Evolutionary conservation across 768 basidiomycete species (phyloP), one percentile per base, ranked within the genome.

Genomic region (Pleurotus pulmonarius): DNA sequence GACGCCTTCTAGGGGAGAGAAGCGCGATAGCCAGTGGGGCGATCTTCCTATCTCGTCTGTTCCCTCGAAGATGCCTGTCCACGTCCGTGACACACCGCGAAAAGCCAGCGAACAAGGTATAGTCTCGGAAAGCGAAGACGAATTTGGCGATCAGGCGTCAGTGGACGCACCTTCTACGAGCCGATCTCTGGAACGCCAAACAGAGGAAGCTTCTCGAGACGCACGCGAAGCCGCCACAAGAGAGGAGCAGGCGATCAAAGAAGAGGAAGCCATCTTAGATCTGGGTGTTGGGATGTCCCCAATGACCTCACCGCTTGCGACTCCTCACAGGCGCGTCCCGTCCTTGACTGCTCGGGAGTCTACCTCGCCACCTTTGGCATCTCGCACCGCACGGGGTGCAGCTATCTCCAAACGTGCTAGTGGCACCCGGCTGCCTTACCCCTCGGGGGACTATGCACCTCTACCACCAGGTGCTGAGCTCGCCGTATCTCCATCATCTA

Each of bases 381-480:
- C 83, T 1, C 68, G 51, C 6, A 43, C 51, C 7, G 4, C 51
- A 11, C 20, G 51, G 8, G 51, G 51, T 40, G 51, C 51, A 8
- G 51, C 51, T 8, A 39, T 53, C 2, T 38, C 73, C 0, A 75
- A 67, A 0, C 74, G 74, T n/a, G 68, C 73, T 0, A 65, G 73
- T 13, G 61, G 57, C 15, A 85, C 83, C 34, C 82, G 89, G 37
- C 73, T 92, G 13, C 90, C 91, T 20, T 92, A 93, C 60, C 91
- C 91, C 15, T 85, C 86, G 2, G 92, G 91, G 3, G 92, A 94
- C 62, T 93, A 94, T 58, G 76, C 88, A 4, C 83, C 85, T 8
- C 87, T 87, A 0, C 72, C 83, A 60, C 26, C 29, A 18, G 46
- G 40, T 9, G 29, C 54, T 20, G 40, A 72, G 5, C 74, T 75